Base-by-base conservation (phyloP, 345 rosid species). In the Ceriops zippeliana region DNA sequence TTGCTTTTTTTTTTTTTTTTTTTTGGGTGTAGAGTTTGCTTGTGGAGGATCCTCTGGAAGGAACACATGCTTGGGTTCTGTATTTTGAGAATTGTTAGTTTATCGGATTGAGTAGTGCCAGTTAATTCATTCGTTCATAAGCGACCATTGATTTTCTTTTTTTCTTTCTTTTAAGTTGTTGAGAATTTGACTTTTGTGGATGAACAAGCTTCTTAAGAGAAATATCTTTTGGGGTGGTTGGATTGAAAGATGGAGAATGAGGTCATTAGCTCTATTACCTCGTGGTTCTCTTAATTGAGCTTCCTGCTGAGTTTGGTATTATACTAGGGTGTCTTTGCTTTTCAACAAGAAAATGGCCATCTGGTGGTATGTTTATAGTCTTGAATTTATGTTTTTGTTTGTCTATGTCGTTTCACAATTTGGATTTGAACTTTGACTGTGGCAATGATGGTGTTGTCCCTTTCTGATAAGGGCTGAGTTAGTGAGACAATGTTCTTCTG, bases 21-120 rank as follows among this genome's bases (percentile, higher is more conserved):
- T 22, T 22, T n/a, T n/a, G 13, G 47, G 26, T 24, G 20, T 31
- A 20, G 70, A 68, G 59, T 13, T 73, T 54, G 42, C 46, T 76
- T 61, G 68, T 58, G 52, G 62, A 74, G 73, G 68, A 31, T 62
- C 57, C 27, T 61, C 65, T n/a, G 72, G 69, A 72, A 35, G 58
- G 34, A 35, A 32, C 49, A 73, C 79, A 63, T 72, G 78, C 37
- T 63, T 65, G 49, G 49, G 13, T 4, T 3, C 5, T 7, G 9
- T 37, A 10, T 35, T 10, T 65, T 57, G 63, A 19, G 63, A 49
- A 46, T 46, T 57, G 46, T 20, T 63, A 17, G 22, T 20, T 58
- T 49, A 9, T 37, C 34, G 21, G 57, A 52, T 47, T 67, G 35
- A 34, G 16, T 70, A n/a, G 42, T 10, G n/a, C 19, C n/a, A 21